phyloP scores from a whole-genome alignment of 495 filamentous ascomycete species.

The Aspergillus panamensis region DNA sequence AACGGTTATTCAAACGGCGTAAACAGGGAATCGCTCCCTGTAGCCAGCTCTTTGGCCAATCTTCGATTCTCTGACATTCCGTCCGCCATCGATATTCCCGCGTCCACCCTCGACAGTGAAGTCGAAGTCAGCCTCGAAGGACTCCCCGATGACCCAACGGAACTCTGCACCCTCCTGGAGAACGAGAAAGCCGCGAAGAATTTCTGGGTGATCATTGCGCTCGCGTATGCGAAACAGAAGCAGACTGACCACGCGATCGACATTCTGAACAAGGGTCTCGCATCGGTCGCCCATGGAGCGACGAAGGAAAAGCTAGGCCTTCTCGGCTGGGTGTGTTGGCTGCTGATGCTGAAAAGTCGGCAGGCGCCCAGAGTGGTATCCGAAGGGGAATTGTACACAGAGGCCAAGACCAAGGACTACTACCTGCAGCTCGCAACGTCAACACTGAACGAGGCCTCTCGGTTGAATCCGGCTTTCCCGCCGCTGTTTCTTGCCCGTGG shows the following conservation, averaged over 20 bases:
- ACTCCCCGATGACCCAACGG: slow-evolving; percentile 90
- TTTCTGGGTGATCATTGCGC: slow-evolving; percentile 92
- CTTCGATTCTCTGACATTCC: slow-evolving; percentile 86
- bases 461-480: slow-evolving; percentile 87
- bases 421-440: slow-evolving; percentile 89
- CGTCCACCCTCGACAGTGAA: slow-evolving; percentile 73
- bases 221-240: slow-evolving; percentile 95
- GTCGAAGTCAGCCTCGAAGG: slow-evolving; percentile 92
- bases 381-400: slow-evolving; percentile 58
- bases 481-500: slow-evolving; percentile 89
- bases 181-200: slow-evolving; percentile 82
- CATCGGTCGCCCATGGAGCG: slow-evolving; percentile 64
- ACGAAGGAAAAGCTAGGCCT: slow-evolving; percentile 83
- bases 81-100: slow-evolving; percentile 83
- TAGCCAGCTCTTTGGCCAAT: slow-evolving; percentile 22
- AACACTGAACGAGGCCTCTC: slow-evolving; percentile 86
- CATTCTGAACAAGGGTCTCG: slow-evolving; percentile 79
- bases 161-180: slow-evolving; percentile 89
- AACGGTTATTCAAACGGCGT: slow-evolving; percentile 56
- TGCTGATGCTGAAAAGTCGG: slow-evolving; percentile 87
- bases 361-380: slow-evolving; percentile 76
- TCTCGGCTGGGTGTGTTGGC: slow-evolving; percentile 81
- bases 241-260: slow-evolving; percentile 93
- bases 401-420: slow-evolving; percentile 84
- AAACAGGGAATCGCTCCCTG: slow-evolving; percentile 29